A percentile compares a stretch with the other conserved stretches of the same genome.
These are phyloP conservation scores for Saccharomycopsis oosterbeekiorum DNA, from an alignment of 805 yeast species.

Conservation along the genomic window DNA sequence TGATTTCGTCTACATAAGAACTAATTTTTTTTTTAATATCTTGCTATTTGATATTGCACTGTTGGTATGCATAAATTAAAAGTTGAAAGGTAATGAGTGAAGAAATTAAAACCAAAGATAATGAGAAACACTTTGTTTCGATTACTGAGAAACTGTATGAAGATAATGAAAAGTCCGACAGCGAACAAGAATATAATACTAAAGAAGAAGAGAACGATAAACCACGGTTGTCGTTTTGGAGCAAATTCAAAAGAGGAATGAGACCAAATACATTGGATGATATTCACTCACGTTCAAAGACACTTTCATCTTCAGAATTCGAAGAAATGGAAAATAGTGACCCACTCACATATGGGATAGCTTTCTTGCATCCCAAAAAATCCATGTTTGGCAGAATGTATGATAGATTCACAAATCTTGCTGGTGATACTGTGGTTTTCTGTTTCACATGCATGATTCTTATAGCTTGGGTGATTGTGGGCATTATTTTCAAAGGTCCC, in stretches of 20 bases:
- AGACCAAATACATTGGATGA: background rate
- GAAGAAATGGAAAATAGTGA: background rate
- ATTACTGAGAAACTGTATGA: background rate
- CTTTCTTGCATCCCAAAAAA: background rate
- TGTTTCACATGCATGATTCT: constrained; percentile 23
- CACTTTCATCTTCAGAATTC: background rate
- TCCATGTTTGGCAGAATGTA: constrained; percentile 20
- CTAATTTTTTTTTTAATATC: background rate
- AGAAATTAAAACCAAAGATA: background rate
- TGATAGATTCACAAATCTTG: constrained; percentile 23
- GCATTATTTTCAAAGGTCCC: constrained; percentile 25
- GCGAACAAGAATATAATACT: background rate
- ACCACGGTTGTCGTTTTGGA: background rate
- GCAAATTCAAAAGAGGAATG: background rate
- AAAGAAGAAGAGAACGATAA: background rate
- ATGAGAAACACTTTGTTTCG: background rate
- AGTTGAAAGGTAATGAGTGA: background rate
- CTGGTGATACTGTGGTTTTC: constrained; percentile 25
- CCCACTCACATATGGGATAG: background rate
- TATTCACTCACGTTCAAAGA: background rate
- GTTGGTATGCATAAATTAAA: background rate
- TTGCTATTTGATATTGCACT: background rate
- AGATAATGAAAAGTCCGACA: background rate
- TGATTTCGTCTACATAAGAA: background rate
- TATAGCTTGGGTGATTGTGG: constrained; percentile 25